These are phyloP conservation scores for Malassezia psittaci DNA, from an alignment of 1,284 basidiomycete species.

Conservation along the genomic window DNA sequence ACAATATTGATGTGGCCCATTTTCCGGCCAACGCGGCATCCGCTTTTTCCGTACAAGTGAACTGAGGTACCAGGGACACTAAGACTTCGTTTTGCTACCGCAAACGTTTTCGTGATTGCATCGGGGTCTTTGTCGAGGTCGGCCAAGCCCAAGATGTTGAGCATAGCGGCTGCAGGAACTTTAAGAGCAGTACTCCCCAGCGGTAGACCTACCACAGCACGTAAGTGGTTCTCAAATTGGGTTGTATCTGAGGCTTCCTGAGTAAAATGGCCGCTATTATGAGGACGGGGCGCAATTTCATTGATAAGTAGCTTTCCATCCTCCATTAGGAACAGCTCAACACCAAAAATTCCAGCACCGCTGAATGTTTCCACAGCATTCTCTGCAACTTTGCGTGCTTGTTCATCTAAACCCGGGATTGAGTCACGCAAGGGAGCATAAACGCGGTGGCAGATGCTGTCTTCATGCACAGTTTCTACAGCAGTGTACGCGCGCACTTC, in stretches of 20 bases:
- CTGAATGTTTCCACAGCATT: constrained; percentile 65
- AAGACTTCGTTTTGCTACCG: constrained; percentile 36
- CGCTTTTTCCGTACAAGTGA: constrained; percentile 88
- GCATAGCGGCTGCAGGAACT: constrained; percentile 79
- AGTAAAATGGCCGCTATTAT: constrained; percentile 99
- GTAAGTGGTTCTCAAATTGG: constrained; percentile 95
- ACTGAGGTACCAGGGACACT: constrained; percentile 65
- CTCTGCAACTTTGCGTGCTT: constrained; percentile 68
- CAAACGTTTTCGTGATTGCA: constrained; percentile 40
- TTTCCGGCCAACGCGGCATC: constrained; percentile 80
- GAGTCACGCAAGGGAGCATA: constrained; percentile 60
- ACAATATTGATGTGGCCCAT: constrained; percentile 96
- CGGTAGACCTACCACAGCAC: constrained; percentile 83
- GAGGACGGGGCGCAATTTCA: constrained; percentile 96
- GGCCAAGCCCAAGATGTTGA: constrained; percentile 66
- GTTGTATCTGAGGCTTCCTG: constrained; percentile 94
- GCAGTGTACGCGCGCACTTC: constrained; percentile 75
- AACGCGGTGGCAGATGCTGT: constrained; percentile 88
- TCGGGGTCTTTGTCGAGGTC: constrained; percentile 36
- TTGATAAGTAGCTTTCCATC: constrained; percentile 81
- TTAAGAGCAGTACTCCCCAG: constrained; percentile 80
- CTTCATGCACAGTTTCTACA: constrained; percentile 90
- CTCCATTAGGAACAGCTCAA: constrained; percentile 90
- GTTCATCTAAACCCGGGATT: constrained; percentile 54
- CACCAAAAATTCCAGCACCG: constrained; percentile 92